phyloP scores from a whole-genome alignment of 495 filamentous ascomycete genomes.

The Neurospora terricola region DNA sequence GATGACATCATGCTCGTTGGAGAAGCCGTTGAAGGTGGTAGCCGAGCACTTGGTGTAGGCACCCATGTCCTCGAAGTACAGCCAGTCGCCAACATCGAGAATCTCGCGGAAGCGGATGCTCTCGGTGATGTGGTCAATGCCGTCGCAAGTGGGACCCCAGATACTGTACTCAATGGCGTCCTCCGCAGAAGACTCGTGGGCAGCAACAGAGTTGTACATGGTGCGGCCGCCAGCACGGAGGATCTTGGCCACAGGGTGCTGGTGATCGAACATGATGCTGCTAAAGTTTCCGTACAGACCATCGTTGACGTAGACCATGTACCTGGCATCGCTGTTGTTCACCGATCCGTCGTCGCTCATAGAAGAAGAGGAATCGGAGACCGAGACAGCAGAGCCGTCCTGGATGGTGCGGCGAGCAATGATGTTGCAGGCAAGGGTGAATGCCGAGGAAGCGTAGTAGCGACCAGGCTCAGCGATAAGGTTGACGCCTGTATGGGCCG shows the following conservation, averaged over 20 bases:
- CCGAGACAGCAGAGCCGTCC: conserved; percentile 11
- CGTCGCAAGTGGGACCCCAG: conserved; percentile 97
- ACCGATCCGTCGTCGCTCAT: conserved; percentile 22
- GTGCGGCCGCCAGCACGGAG: conserved; percentile 50
- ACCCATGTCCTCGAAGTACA: conserved; percentile 98
- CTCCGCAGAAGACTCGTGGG: conserved; percentile 22
- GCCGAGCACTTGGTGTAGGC: conserved; percentile 97
- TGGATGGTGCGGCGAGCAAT: conserved; percentile 88
- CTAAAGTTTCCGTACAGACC: conserved; percentile 97
- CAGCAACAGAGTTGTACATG: conserved; percentile 35
- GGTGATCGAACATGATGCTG: conserved; percentile 98
- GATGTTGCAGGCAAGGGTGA: conserved; percentile 85
- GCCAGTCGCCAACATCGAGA: conserved; percentile 88
- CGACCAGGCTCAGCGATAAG: conserved; percentile 95
- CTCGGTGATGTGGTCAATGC: conserved; percentile 83
- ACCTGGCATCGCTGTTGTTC: conserved; percentile 47
- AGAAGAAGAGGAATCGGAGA: conserved; percentile 23
- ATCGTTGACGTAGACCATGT: conserved; percentile 96
- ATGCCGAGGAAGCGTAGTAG: conserved; percentile 88
- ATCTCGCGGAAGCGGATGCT: conserved; percentile 61
- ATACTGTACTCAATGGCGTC: conserved; percentile 67
- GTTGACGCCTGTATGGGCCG: conserved; percentile 54
- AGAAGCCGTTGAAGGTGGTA: conserved; percentile 97
- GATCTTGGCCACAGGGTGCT: conserved; percentile 77
- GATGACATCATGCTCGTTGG: conserved; percentile 80